Evolutionary conservation across 306 rosid species (phyloP).

Genomic region (Casuarina glauca): DNA sequence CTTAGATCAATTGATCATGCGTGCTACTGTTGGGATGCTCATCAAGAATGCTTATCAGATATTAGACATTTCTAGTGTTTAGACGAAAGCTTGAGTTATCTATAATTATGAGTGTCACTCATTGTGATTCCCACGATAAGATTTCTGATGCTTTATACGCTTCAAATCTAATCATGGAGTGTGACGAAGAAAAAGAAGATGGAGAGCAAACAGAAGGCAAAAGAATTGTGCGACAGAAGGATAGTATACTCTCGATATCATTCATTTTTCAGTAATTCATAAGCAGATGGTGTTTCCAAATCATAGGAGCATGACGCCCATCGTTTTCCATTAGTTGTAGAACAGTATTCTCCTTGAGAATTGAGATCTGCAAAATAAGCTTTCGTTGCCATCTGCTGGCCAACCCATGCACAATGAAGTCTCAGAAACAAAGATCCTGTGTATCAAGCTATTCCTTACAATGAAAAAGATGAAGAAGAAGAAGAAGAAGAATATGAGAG

Average conservation of each 20-base stretch:
- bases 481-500: background rate
- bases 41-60: slow-evolving; percentile 33
- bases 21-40: slow-evolving; percentile 20
- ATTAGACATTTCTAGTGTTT: slow-evolving; percentile 27
- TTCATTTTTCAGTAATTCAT: background rate
- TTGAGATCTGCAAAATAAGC: slow-evolving; percentile 17
- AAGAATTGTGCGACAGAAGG: background rate
- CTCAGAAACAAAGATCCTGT: background rate
- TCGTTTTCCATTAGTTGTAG: background rate
- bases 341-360: background rate
- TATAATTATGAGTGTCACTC: slow-evolving; percentile 28
- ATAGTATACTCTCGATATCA: background rate
- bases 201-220: background rate
- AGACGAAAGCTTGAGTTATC: slow-evolving; percentile 28
- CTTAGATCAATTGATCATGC: background rate
- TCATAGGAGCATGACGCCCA: background rate
- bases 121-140: slow-evolving; percentile 54
- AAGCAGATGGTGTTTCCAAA: background rate
- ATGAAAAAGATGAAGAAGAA: background rate
- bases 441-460: background rate
- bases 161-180: background rate
- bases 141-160: slow-evolving; percentile 38
- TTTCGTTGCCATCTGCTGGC: background rate
- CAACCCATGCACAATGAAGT: background rate
- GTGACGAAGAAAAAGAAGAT: background rate